Conservation (phyloP, 78 protist genomes). For the Chrysochromulina parva region DNA sequence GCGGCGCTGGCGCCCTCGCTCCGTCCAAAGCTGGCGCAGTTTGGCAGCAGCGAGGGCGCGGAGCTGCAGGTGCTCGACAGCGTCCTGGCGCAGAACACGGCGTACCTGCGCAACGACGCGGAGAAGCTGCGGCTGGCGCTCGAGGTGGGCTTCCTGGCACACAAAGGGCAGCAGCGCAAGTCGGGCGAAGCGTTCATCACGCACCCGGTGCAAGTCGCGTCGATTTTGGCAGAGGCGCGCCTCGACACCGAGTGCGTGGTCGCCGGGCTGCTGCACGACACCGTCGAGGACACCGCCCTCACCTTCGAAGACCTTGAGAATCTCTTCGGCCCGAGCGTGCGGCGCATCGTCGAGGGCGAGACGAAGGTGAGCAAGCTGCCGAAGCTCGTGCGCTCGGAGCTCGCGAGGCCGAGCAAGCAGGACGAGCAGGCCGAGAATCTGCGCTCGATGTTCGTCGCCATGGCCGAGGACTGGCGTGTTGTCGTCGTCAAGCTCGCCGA, state of each 20-base stretch:
- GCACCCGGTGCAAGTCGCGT: conserved; percentile 27
- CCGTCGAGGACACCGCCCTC: conserved; percentile 12
- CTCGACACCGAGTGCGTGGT: conserved; percentile 2
- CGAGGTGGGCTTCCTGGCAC: not conserved
- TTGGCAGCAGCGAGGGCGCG: no score
- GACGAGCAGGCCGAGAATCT: conserved; percentile 5
- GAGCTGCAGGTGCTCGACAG: no score
- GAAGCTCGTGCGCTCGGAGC: no score
- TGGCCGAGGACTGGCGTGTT: conserved; percentile 35
- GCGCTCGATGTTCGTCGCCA: conserved; percentile 21
- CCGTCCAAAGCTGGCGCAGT: no score
- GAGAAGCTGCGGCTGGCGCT: not conserved
- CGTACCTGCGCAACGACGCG: not conserved
- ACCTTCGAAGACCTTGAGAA: not conserved
- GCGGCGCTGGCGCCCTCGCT: no score
- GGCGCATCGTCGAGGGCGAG: conserved; percentile 30
- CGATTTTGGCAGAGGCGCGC: not conserved
- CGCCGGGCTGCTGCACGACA: conserved; percentile 32
- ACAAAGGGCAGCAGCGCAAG: conserved; percentile 20
- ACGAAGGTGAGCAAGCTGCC: not conserved
- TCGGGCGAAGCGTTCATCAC: conserved; percentile 29
- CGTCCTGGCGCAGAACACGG: not conserved
- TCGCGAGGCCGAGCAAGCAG: not conserved
- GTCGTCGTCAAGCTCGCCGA: conserved; percentile 50
- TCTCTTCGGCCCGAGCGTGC: not conserved